Evolutionary conservation across 139 green algal genomes (phyloP), one percentile per base, ranked within the genome.

Genomic region (Auxenochlorella pyrenoidosa): DNA sequence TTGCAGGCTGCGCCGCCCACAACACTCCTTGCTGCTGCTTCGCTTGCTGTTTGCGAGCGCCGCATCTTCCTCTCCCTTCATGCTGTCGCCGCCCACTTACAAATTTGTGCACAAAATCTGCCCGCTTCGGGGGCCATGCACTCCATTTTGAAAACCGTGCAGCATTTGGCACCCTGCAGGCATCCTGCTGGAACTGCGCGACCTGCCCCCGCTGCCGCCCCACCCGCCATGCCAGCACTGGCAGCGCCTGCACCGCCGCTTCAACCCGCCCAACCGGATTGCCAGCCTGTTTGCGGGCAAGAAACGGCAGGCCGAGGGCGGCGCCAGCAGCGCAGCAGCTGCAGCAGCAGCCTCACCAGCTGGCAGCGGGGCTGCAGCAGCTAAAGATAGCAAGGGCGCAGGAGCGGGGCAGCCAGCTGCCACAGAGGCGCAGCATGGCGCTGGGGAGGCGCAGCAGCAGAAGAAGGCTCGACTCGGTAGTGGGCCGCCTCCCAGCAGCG

Each of bases 181-280:
- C 3, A 66, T 88, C n/a, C 51, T 90, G 47, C 72, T 92, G 40
- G 90, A 92, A 80, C 80, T 95, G 58, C n/a, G 34, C 3, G 84
- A 79, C 38, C 28, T 91, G 40, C 19, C 32, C 2, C 80, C 82
- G 22, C 70, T 41, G 40, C 75, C 65, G 28, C 21, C 60, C n/a
- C 81, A 88, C 75, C 28, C 85, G n/a, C 88, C 85, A 40, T 90
- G 85, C 66, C 38, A 75, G 38, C 26, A n/a, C 36, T 91, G 86
- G 90, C 70, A 58, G 66, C 63, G 54, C 68, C 72, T 94, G 76
- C 38, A 88, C 47, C 84, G 63, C 65, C 82, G 87, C 1, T 95
- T 96, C 60, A 40, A 86, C 8, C 88, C 94, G 73, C 84, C 78
- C 15, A 88, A 36, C 77, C 93, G 95, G 82, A 80, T 79, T 32